Percentiles rank a stretch among this genome's conserved stretches.
Evolutionary conservation across 2,329 filamentous ascomycete species (phyloP).

Genomic region (Diaporthe velutina): DNA sequence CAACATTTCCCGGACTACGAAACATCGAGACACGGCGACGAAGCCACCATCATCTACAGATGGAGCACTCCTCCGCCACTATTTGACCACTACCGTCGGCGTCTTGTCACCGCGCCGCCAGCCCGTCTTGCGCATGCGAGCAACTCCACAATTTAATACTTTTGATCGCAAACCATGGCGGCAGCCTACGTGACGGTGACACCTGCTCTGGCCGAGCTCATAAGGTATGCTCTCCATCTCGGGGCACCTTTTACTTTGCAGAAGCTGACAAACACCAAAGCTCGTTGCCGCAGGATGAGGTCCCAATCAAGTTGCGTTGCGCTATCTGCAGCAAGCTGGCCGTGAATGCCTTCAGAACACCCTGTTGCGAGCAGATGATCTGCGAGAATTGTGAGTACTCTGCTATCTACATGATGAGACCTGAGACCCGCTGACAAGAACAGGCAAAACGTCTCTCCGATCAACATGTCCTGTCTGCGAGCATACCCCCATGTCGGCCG

Average conservation of each 20-base stretch:
- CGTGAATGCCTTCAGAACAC: conserved; percentile 89
- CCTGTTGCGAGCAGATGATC: conserved; percentile 95
- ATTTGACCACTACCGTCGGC: conserved; percentile 34
- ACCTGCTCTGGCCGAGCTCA: conserved; percentile 69
- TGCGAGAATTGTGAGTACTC: conserved; percentile 81
- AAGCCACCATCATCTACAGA: conserved; percentile 25
- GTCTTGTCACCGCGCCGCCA: conserved; percentile 33
- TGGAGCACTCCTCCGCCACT: conserved; percentile 18
- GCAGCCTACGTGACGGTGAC: conserved; percentile 49
- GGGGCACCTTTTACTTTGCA: conserved; percentile 18
- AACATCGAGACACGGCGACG: conserved; percentile 5
- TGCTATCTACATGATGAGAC: background rate
- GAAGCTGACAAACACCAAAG: conserved; percentile 57
- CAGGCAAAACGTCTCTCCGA: conserved; percentile 82
- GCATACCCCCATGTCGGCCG: conserved; percentile 87
- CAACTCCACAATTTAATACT: conserved; percentile 2
- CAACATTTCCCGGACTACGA: background rate
- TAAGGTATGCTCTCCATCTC: conserved; percentile 58
- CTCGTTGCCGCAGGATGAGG: conserved; percentile 83
- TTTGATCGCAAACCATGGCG: conserved; percentile 41
- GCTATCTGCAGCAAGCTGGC: conserved; percentile 93
- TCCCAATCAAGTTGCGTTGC: conserved; percentile 96
- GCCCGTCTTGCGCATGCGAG: conserved; percentile 29
- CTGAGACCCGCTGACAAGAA: conserved; percentile 39
- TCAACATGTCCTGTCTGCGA: conserved; percentile 92